A percentile compares a stretch with the other conserved stretches of the same genome.
Conservation (phyloP, 2,329 filamentous ascomycete species). For the Alternaria arbusti region DNA sequence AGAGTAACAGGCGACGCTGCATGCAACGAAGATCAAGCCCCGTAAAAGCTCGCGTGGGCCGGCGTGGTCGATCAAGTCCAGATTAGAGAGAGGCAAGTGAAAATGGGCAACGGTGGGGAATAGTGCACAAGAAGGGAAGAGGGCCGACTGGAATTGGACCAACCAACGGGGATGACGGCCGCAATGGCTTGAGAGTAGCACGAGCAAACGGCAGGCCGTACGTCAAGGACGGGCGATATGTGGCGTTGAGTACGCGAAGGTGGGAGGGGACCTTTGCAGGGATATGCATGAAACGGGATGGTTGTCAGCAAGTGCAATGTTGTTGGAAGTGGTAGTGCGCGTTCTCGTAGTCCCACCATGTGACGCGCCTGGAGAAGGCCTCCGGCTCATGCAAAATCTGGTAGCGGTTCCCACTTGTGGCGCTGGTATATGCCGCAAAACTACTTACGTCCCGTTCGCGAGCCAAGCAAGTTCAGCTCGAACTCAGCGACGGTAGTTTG, state of each 20-base stretch:
- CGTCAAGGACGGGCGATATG: constrained; percentile 45
- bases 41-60: constrained; percentile 44
- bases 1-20: constrained; percentile 35
- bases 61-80: constrained; percentile 43
- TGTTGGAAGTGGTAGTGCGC: constrained; percentile 31
- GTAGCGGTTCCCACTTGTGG: constrained; percentile 44
- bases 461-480: constrained; percentile 35
- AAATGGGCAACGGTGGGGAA: constrained; percentile 40
- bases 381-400: constrained; percentile 40
- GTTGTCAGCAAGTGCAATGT: constrained; percentile 41
- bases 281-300: constrained; percentile 43
- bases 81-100: constrained; percentile 36
- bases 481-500: constrained; percentile 30
- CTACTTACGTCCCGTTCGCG: constrained; percentile 40
- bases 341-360: constrained; percentile 42
- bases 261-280: constrained; percentile 38
- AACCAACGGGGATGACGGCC: constrained; percentile 41
- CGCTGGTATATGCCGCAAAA: constrained; percentile 40
- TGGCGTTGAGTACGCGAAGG: constrained; percentile 44
- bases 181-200: constrained; percentile 37
- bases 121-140: constrained; percentile 47
- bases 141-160: constrained; percentile 42
- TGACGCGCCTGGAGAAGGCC: constrained; percentile 41
- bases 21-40: constrained; percentile 46
- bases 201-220: constrained; percentile 44